Evolutionary conservation across 768 basidiomycete genomes (phyloP), one percentile per base, ranked within the genome.

Genomic region (Termitomyces heimii): DNA sequence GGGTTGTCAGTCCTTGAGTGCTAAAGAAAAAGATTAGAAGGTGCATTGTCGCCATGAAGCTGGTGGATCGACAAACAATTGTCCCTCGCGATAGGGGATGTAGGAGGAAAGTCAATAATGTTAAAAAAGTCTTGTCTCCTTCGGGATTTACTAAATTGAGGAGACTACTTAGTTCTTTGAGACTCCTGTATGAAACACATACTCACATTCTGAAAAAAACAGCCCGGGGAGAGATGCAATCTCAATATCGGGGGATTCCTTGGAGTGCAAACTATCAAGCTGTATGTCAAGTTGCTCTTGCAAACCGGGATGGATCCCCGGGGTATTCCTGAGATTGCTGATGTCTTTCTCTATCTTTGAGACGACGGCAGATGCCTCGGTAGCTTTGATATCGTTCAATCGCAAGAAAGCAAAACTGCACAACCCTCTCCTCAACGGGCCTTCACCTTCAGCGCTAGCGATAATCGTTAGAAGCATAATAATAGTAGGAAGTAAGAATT

Each of bases 61-160:
- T 3, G 18, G 50, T 20, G 16, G 3, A 16, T 35, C 26, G 9
- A 68, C 76, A 39, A 50, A 80, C 80, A 56, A 83, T 77, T 0
- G 76, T 72, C 1, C 82, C 82, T 13, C 80, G 67, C 10, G 77
- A 79, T 59, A 80, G 73, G 2, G 71, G 71, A 49, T 82, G 76
- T 54, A 78, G 77, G n/a, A 72, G 60, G 0, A 70, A 68, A 6
- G 62, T 63, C 5, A 70, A 48, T 16, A 81, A 43, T 0, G 76
- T 73, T 24, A 77, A 45, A 60, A 82, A 82, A 20, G 66, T 70
- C 62, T 77, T 78, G 1, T 74, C 75, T 0, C 70, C 60, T 55
- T 69, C 70, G 0, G 75, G 72, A 0, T 67, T 63, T 39, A 70
- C 75, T 76, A 34, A 14, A 40, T n/a, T 5, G 6, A 45, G 43